A percentile compares a stretch with the other conserved stretches of the same genome.
These are phyloP conservation scores for Coriaria nepalensis DNA, from an alignment of 306 rosid genomes.

Conservation along the genomic window DNA sequence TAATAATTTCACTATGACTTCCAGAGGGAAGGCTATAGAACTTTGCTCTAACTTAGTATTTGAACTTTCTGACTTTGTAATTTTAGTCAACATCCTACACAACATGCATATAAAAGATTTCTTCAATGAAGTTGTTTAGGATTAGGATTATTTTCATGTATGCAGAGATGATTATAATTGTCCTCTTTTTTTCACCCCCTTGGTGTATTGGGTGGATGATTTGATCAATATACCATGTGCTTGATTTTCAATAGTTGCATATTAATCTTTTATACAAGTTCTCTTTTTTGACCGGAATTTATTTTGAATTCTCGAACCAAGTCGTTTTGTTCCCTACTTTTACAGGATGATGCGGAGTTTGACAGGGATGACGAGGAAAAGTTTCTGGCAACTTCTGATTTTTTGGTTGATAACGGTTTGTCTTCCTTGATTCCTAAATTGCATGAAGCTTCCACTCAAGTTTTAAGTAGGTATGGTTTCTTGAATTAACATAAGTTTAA, in stretches of 20 bases:
- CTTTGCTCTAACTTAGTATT: too few relatives aligned
- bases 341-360: constrained; percentile 64
- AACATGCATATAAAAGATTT: too few relatives aligned
- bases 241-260: background rate
- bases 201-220: too few relatives aligned
- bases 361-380: constrained; percentile 69
- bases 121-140: too few relatives aligned
- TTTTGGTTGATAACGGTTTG: constrained; percentile 47
- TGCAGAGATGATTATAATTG: too few relatives aligned
- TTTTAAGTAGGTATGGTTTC: constrained; percentile 67
- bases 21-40: too few relatives aligned
- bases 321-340: constrained; percentile 7
- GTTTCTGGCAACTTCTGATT: constrained; percentile 75
- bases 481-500: constrained; percentile 4
- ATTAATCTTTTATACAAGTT: background rate
- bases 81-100: too few relatives aligned
- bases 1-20: too few relatives aligned
- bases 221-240: too few relatives aligned
- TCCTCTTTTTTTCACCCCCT: too few relatives aligned
- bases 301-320: background rate
- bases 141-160: too few relatives aligned
- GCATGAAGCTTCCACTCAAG: constrained; percentile 59
- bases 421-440: constrained; percentile 54
- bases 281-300: background rate
- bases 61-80: too few relatives aligned